Evolutionary conservation across 768 basidiomycete species (phyloP).

Genomic region (Tylopilus intermedius): DNA sequence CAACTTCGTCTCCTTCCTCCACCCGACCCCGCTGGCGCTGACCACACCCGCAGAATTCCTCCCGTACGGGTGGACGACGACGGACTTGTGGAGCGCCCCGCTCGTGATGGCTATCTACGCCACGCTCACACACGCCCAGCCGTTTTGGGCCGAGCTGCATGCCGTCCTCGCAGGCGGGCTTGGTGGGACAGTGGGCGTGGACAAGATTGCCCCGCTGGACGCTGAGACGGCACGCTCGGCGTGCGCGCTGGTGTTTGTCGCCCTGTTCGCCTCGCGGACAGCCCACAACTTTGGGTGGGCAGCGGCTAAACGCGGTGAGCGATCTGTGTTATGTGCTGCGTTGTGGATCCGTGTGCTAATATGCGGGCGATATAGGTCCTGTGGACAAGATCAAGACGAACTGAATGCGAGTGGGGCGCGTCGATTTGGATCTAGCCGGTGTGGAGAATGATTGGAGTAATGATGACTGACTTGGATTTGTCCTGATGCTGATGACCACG

Average conservation of each 20-base stretch:
- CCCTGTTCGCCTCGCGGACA: constrained; percentile 58
- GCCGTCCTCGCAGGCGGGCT: constrained; percentile 42
- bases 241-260: constrained; percentile 62
- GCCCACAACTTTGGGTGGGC: constrained; percentile 53
- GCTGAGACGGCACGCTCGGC: constrained; percentile 63
- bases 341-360: not conserved
- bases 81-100: constrained; percentile 84
- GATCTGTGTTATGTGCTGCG: not conserved
- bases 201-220: constrained; percentile 46
- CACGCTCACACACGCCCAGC: constrained; percentile 80
- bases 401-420: not conserved
- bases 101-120: constrained; percentile 74
- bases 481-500: not conserved
- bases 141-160: constrained; percentile 70
- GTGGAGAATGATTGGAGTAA: not conserved
- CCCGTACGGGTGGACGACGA: constrained; percentile 80
- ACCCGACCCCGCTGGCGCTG: constrained; percentile 62
- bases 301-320: constrained; percentile 18
- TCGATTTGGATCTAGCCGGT: not conserved
- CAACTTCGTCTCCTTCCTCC: constrained; percentile 70
- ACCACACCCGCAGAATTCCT: constrained; percentile 76
- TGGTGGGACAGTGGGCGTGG: constrained; percentile 26
- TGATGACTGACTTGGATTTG: not conserved
- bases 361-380: not conserved
- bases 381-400: constrained; percentile 29